Conservation (phyloP, 139 green algal species). For the Desmodesmus armatus region DNA sequence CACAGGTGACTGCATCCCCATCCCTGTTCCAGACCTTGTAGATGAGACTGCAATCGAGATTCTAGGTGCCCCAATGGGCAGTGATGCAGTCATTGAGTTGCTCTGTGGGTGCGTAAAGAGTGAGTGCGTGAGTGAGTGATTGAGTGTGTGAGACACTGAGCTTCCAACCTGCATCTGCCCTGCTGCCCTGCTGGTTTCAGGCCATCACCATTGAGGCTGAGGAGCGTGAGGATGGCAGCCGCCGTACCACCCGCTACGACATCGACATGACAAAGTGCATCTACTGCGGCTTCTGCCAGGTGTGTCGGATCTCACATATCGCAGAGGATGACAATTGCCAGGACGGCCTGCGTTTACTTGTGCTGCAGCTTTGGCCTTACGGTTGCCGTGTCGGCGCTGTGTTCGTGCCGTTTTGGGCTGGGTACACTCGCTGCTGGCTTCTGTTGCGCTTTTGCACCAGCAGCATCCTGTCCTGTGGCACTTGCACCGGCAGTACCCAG, state of each 20-base stretch:
- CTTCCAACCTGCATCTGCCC: no score
- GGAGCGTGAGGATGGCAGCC: constrained; percentile 97
- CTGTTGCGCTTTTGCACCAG: background rate
- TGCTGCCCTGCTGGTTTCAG: constrained; percentile 69
- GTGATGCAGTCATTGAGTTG: no score
- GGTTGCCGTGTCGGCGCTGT: background rate
- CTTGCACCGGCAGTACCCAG: background rate
- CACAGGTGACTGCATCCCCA: no score
- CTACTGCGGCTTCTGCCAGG: constrained; percentile 92
- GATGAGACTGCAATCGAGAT: no score
- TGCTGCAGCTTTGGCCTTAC: background rate
- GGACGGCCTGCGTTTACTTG: background rate
- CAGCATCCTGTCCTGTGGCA: background rate
- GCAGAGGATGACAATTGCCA: no score
- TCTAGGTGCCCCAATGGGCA: no score
- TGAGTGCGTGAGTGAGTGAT: no score
- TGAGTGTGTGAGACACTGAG: no score
- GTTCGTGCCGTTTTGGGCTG: background rate
- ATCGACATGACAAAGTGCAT: constrained; percentile 99
- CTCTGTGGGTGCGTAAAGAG: no score
- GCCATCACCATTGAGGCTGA: constrained; percentile 99
- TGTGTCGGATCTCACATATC: background rate
- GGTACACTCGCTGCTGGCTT: no score
- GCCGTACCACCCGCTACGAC: constrained; percentile 95
- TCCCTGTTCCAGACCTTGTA: no score